Evolutionary conservation across 202 grass and related monocot species (phyloP).

Genomic region (Cymbopogon flexuosus): DNA sequence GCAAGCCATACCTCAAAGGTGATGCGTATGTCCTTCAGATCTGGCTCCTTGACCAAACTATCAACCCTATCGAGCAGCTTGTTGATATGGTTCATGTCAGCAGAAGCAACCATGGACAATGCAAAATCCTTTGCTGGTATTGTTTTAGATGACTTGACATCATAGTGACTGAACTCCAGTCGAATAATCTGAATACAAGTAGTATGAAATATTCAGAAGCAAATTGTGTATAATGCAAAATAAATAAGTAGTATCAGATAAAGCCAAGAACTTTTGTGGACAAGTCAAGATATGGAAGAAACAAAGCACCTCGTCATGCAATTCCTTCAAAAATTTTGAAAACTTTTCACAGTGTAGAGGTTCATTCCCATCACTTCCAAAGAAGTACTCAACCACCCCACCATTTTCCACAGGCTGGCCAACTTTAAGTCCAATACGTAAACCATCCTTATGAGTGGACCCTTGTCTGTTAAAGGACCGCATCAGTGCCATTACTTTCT

Average conservation of each 20-base stretch:
- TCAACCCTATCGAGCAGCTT: slow-evolving; percentile 68
- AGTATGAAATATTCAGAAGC: not conserved
- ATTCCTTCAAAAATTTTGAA: slow-evolving; percentile 61
- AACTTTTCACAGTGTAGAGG: slow-evolving; percentile 70
- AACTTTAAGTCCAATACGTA: slow-evolving; percentile 73
- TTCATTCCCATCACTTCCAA: slow-evolving; percentile 71
- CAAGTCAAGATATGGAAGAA: slow-evolving; percentile 15
- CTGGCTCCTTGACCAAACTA: slow-evolving; percentile 41
- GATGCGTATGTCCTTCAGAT: slow-evolving; percentile 56
- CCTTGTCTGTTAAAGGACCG: slow-evolving; percentile 91
- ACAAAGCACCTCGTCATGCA: slow-evolving; percentile 69
- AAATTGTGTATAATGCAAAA: not conserved
- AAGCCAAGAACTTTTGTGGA: not conserved
- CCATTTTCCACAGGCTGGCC: slow-evolving; percentile 65
- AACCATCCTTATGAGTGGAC: slow-evolving; percentile 63
- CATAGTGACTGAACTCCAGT: slow-evolving; percentile 84
- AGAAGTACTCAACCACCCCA: slow-evolving; percentile 76
- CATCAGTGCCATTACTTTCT: slow-evolving; percentile 96
- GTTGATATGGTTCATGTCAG: slow-evolving; percentile 78
- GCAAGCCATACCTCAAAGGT: slow-evolving; percentile 69
- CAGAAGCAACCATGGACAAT: slow-evolving; percentile 86
- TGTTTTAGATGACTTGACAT: slow-evolving; percentile 59
- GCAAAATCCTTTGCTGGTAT: slow-evolving; percentile 87
- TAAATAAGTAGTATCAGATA: not conserved
- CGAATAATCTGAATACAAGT: slow-evolving; percentile 58